Base-by-base conservation (phyloP, 805 yeast genomes). In the Myxozyma lipomycoides region DNA sequence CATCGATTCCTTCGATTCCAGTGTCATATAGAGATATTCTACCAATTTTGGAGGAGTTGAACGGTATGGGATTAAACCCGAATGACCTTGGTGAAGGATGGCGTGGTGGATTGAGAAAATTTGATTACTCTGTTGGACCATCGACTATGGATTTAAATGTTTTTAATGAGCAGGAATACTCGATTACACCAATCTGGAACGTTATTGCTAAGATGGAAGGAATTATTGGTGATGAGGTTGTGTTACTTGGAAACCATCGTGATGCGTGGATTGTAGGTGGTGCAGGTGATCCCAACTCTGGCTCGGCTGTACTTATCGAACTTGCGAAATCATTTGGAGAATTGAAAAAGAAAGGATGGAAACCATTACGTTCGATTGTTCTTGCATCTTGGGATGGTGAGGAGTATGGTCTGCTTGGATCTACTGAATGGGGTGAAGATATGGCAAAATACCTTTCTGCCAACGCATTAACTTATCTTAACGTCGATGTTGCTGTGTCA, bases 301-400 rank as follows among this genome's bases (percentile, higher is more conserved):
- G 91, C 0, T 75, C 85, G 17, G 82, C 89, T 0, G 78, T 74
- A 0, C 54, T 83, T 56, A 65, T 84, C 39, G 91, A 84, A 63
- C 67, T 84, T 38, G 81, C 82, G 5, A 71, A 86, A 43, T 81
- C 78, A 1, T 70, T 83, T 32, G 76, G 79, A 22, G 76, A 72
- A 39, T 69, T 84, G 46, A 54, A 65, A 28, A 69, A 74, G 53
- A 48, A 57, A 15, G 88, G 87, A 6, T 86, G 90, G 90, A 77
- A 75, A 61, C 95, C 95, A 9, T 65, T 77, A 45, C 72, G 93
- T 61, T 78, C 89, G 0, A 81, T 87, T 22, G 73, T 78, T 47
- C 71, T 87, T 41, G 83, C 83, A 0, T 80, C 86, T 25, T 87
- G 89, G 89, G 95, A 87, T 67, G 95, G 86, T 32, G 89, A 82